Evolutionary conservation across 2,329 filamentous ascomycete species (phyloP), one percentile per base, ranked within the genome.

Genomic region (Cordyceps javanica): DNA sequence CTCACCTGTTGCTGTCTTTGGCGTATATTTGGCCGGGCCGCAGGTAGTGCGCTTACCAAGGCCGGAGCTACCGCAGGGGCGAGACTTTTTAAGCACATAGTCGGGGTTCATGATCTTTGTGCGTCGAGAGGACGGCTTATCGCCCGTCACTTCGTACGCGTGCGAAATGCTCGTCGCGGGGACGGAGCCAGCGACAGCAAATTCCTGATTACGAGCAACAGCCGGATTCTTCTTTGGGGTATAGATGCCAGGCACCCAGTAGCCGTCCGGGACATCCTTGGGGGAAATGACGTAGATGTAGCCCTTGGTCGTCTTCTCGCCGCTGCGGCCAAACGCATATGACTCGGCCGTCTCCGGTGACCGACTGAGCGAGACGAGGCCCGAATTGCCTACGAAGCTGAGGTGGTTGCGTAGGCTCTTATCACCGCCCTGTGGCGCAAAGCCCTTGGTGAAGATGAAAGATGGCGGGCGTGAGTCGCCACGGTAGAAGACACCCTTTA

Each of bases 171-270:
- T 51, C 23, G 34, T 10, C 16, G 11, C 34, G 23, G 34, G 48
- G 5, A 51, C 9, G 5, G 32, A n/a, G 23, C 34, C 48, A 13
- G 25, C 48, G 4, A 39, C 34, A 19, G 48, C 48, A 39, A 51
- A 51, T 16, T 51, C 48, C 23, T 39, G 48, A 23, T 51, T 51
- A 13, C 48, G 48, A n/a, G 9, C 23, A 11, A 51, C 34, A 1
- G 48, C 48, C 10, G 48, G 48, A 16, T 51, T 38, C 48, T 39
- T 51, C 9, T n/a, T 16, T 5, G 34, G 48, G 16, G 14, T 7
- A 14, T 51, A 60, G 5, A 60, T 19, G 2, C 38, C 60, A 4
- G 60, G 60, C 10, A 61, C 48, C 51, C 55, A 60, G 55, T 56
- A 60, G 11, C 60, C 60, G 5, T 53, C 19, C 1, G 58, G 58